Base-by-base conservation (phyloP, 148 eudicot genomes). In the Amaranthus hypochondriacus region DNA sequence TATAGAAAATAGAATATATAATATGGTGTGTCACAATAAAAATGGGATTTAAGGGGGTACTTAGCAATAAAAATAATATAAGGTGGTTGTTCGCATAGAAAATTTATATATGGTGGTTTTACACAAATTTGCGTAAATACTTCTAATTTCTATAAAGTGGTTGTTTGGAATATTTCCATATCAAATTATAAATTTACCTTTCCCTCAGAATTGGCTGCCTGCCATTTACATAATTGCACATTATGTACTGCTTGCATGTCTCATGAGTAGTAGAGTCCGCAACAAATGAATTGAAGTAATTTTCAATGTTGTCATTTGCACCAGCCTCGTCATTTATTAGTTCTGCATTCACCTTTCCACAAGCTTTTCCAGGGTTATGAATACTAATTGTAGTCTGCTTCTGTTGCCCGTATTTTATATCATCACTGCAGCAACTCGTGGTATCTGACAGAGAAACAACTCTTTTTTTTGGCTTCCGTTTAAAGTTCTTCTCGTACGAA, bases 391-490 rank as follows among this genome's bases (percentile, higher is more conserved):
- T 15, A 62, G 54, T 54, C 67, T 81, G 71, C 68, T 66, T 49
- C 61, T 56, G 70, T 70, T 44, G 21, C 68, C 64, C 81, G 73
- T 78, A 80, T 68, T 68, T 70, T 50, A 52, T n/a, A 55, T 61
- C 75, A 59, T 76, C 76, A 48, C 14, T 50, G 68, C 18, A 73
- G 60, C 58, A 55, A 74, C 68, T 71, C 43, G 39, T 50, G 60
- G 70, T 69, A 75, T 83, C 87, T 43, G 62, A 74, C 56, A 91
- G 78, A 47, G 86, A 83, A 75, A 89, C 70, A 68, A 82, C 69
- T 83, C 93, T 88, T 73, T 80, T 84, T 73, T 68, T 85, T 1
- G 86, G 79, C 49, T 84, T 87, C 65, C 78, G 84, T 76, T 55
- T 86, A 70, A 74, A 68, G 51, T 52, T 79, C 68, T 76, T 83